phyloP scores from a whole-genome alignment of 768 basidiomycete species.

The Fomitopsis pulvina region DNA sequence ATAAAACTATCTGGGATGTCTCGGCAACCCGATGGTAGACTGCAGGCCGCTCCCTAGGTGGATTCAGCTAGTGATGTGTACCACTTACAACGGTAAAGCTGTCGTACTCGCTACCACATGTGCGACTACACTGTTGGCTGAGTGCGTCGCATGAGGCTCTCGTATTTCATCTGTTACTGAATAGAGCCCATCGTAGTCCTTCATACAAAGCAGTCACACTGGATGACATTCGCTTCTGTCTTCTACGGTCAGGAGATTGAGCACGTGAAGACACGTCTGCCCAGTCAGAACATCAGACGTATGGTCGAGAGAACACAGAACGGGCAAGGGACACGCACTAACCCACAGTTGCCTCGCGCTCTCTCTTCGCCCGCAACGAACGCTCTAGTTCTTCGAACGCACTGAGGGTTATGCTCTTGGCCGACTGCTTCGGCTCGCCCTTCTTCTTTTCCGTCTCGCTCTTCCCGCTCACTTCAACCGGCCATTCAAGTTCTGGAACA shows the following conservation, averaged over 20 bases:
- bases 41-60: too few relatives aligned
- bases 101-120: too few relatives aligned
- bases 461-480: conserved; percentile 33
- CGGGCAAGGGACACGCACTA: not conserved
- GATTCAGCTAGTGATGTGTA: too few relatives aligned
- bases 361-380: conserved; percentile 42
- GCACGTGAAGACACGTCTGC: not conserved
- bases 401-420: conserved; percentile 35
- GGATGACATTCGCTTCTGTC: not conserved
- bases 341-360: conserved; percentile 5
- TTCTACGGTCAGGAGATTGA: not conserved
- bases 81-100: too few relatives aligned
- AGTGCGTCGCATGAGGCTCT: too few relatives aligned
- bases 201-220: not conserved
- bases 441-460: conserved; percentile 12
- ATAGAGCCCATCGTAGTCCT: not conserved
- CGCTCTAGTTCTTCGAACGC: conserved; percentile 74
- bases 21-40: too few relatives aligned
- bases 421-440: conserved; percentile 10
- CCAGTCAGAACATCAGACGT: not conserved
- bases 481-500: conserved; percentile 64
- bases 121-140: too few relatives aligned
- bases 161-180: not conserved
- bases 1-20: too few relatives aligned
- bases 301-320: not conserved